phyloP scores from a whole-genome alignment of 345 rosid genomes.

The Bretschneidera sinensis region DNA sequence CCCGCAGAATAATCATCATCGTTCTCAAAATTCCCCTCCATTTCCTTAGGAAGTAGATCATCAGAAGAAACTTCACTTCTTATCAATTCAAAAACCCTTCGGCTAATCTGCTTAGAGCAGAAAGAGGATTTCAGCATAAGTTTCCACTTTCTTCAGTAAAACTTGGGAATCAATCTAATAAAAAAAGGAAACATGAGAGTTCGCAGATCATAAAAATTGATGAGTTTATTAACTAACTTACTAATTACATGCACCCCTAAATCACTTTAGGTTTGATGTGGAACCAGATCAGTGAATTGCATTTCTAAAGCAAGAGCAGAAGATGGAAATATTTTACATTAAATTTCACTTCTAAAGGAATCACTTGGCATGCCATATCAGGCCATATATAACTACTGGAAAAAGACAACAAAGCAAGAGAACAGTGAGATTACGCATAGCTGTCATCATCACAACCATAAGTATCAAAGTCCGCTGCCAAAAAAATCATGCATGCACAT shows the following conservation, averaged over 20 bases:
- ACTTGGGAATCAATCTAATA: not conserved
- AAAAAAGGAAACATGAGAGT: too few species aligned
- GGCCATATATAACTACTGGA: not conserved
- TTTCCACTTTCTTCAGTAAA: not conserved
- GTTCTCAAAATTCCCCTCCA: slow-evolving; percentile 34
- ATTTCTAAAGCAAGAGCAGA: too few species aligned
- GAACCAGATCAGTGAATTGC: too few species aligned
- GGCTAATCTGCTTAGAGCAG: slow-evolving; percentile 61
- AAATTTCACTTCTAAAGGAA: not conserved
- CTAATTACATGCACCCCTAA: too few species aligned
- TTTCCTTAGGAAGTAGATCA: slow-evolving; percentile 30
- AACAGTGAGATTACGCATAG: not conserved
- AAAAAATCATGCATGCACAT: too few species aligned
- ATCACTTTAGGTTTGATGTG: too few species aligned
- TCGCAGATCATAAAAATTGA: not conserved
- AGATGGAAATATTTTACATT: too few species aligned
- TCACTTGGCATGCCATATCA: not conserved
- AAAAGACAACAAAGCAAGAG: not conserved
- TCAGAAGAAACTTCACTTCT: slow-evolving; percentile 47
- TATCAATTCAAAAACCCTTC: slow-evolving; percentile 71
- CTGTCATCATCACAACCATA: not conserved
- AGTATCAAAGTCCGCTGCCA: too few species aligned
- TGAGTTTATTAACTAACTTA: too few species aligned
- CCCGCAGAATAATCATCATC: slow-evolving; percentile 24
- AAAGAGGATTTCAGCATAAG: not conserved